Percentiles rank a stretch among this genome's conserved stretches.
phyloP scores from a whole-genome alignment of 2,329 filamentous ascomycete species.

The Scleromitrula shiraiana region DNA sequence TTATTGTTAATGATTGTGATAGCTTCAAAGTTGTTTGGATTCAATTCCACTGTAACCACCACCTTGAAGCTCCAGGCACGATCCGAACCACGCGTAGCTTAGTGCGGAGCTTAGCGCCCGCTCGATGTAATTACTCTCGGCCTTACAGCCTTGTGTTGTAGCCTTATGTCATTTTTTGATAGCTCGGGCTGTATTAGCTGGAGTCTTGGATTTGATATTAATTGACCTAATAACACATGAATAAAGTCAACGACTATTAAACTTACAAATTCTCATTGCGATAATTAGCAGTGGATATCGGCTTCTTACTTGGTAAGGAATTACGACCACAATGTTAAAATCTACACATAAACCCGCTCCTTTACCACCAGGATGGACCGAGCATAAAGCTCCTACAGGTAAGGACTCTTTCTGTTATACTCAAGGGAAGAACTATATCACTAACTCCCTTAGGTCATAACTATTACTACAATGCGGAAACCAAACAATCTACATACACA shows the following conservation, averaged over 20 bases:
- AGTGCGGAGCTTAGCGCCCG: constrained; percentile 9
- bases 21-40: constrained; percentile 8
- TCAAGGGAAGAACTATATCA: neutral
- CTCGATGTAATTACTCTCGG: neutral
- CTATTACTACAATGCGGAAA: constrained; percentile 80
- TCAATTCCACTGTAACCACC: constrained; percentile 4
- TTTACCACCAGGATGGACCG: constrained; percentile 78
- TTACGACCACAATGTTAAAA: too few species aligned
- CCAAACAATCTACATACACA: constrained; percentile 80
- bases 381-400: constrained; percentile 75
- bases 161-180: neutral
- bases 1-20: constrained; percentile 1
- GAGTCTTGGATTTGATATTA: too few species aligned
- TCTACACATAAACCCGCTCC: constrained; percentile 67
- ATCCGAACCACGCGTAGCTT: constrained; percentile 15
- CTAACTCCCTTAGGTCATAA: constrained; percentile 44
- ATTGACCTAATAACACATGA: too few species aligned
- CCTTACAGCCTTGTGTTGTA: constrained; percentile 3
- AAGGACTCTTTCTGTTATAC: neutral
- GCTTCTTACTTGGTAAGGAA: too few species aligned
- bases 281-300: too few species aligned
- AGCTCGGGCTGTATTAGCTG: too few species aligned
- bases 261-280: neutral
- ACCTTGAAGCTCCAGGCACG: constrained; percentile 24
- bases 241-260: too few species aligned